These are phyloP conservation scores for Arthrobotrys pseudoclavata DNA, from an alignment of 2,329 filamentous ascomycete genomes.

Conservation along the genomic window DNA sequence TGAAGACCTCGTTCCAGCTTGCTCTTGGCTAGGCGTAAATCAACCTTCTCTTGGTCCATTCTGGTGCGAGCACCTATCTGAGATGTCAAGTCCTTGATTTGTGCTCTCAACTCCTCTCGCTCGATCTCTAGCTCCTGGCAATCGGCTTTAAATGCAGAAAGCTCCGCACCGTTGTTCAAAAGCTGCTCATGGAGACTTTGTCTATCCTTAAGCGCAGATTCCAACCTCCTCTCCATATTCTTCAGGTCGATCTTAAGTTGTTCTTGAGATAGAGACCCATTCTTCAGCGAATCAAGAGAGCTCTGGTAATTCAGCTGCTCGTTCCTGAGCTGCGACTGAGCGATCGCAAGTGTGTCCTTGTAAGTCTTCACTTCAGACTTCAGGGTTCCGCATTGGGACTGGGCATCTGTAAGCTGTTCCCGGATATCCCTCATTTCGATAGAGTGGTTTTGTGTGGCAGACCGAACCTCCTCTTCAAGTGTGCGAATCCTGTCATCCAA, in stretches of 20 bases:
- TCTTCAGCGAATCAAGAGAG: conserved; percentile 62
- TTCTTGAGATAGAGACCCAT: conserved; percentile 68
- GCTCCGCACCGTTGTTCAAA: conserved; percentile 72
- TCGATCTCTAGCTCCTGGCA: conserved; percentile 75
- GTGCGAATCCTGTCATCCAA: conserved; percentile 84
- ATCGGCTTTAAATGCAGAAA: conserved; percentile 73
- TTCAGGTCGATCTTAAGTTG: conserved; percentile 72
- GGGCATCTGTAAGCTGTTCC: conserved; percentile 66
- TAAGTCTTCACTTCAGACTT: conserved; percentile 58
- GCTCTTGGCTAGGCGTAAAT: conserved; percentile 76
- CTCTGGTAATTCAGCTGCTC: conserved; percentile 58
- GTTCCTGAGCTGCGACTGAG: conserved; percentile 58
- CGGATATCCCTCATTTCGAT: conserved; percentile 75
- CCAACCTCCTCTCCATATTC: conserved; percentile 73
- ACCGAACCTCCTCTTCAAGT: conserved; percentile 71
- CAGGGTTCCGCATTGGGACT: conserved; percentile 42
- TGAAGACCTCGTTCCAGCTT: conserved; percentile 78
- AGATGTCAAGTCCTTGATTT: conserved; percentile 72
- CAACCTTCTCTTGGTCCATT: conserved; percentile 77
- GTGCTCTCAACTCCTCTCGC: conserved; percentile 75
- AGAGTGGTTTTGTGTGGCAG: conserved; percentile 70
- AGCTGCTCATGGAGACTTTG: conserved; percentile 76
- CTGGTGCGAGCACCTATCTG: conserved; percentile 70
- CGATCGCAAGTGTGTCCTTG: conserved; percentile 53
- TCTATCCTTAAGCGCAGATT: conserved; percentile 73